Percentiles rank a stretch among this genome's conserved stretches.
Conservation (phyloP, 2,329 filamentous ascomycete species). For the Hypocrella siamensis region DNA sequence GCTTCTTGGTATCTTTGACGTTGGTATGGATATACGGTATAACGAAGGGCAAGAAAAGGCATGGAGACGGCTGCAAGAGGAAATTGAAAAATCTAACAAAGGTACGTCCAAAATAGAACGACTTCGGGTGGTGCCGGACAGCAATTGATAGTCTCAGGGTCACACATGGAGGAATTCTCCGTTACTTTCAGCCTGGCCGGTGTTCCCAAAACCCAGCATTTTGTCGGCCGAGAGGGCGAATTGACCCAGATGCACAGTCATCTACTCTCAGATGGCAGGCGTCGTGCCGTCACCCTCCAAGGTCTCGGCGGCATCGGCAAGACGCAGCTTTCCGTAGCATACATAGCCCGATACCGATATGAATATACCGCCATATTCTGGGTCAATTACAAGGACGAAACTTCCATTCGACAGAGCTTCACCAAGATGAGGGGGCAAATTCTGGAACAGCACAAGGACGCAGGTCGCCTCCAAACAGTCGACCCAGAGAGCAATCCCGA, state of each 20-base stretch:
- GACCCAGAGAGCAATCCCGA: conserved; percentile 9
- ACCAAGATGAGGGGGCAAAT: conserved; percentile 13
- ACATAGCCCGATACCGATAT: background rate
- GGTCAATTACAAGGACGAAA: conserved; percentile 22
- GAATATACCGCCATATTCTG: conserved; percentile 19
- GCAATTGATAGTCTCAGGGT: background rate
- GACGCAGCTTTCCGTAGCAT: conserved; percentile 22
- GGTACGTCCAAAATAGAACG: background rate
- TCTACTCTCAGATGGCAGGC: conserved; percentile 3
- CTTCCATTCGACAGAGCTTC: conserved; percentile 20
- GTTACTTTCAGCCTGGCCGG: conserved; percentile 3
- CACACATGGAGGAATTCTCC: conserved; percentile 1
- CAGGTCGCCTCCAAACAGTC: conserved; percentile 1
- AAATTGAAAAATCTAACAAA: background rate
- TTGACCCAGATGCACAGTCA: conserved; percentile 5
- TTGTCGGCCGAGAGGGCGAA: conserved; percentile 7
- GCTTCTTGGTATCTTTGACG: conserved; percentile 7
- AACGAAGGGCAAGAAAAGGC: conserved; percentile 4
- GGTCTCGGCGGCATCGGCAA: conserved; percentile 27
- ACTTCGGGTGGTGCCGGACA: background rate
- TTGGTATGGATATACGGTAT: conserved; percentile 7
- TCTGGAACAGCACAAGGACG: conserved; percentile 9
- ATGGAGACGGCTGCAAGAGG: background rate
- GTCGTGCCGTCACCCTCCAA: conserved; percentile 15
- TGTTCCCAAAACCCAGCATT: conserved; percentile 3